phyloP scores from a whole-genome alignment of 257 asterid species.

The Nicotiana knightiana region DNA sequence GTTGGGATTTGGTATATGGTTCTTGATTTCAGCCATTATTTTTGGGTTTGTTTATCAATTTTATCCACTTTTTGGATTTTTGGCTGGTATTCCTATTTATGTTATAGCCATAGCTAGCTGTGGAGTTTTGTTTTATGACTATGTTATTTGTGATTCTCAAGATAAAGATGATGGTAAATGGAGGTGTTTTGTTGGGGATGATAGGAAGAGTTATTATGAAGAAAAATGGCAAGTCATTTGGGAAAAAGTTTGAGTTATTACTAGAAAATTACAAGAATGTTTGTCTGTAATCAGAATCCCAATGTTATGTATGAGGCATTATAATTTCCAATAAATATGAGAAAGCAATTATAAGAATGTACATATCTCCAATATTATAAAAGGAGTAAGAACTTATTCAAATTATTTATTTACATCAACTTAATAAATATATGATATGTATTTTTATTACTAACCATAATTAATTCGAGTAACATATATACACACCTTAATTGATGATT shows the following conservation, averaged over 20 bases:
- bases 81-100: neutral
- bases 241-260: neutral
- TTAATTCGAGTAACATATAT: too few relatives aligned
- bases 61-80: neutral
- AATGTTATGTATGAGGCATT: too few relatives aligned
- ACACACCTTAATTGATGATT: too few relatives aligned
- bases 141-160: neutral
- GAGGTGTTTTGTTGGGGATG: neutral
- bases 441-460: too few relatives aligned
- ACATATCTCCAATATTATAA: too few relatives aligned
- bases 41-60: neutral
- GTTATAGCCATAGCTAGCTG: neutral
- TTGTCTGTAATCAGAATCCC: too few relatives aligned
- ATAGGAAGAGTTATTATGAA: neutral
- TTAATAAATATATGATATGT: too few relatives aligned
- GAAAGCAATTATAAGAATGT: too few relatives aligned
- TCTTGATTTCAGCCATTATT: neutral
- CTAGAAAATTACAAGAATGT: too few relatives aligned
- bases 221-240: neutral
- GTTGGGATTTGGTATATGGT: conserved; percentile 1
- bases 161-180: neutral
- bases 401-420: too few relatives aligned
- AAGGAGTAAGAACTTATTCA: too few relatives aligned
- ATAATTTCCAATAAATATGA: too few relatives aligned
- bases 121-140: conserved; percentile 2